Evolutionary conservation across 2,329 filamentous ascomycete species (phyloP), one percentile per base, ranked within the genome.

Genomic region (Diaporthe sp.): DNA sequence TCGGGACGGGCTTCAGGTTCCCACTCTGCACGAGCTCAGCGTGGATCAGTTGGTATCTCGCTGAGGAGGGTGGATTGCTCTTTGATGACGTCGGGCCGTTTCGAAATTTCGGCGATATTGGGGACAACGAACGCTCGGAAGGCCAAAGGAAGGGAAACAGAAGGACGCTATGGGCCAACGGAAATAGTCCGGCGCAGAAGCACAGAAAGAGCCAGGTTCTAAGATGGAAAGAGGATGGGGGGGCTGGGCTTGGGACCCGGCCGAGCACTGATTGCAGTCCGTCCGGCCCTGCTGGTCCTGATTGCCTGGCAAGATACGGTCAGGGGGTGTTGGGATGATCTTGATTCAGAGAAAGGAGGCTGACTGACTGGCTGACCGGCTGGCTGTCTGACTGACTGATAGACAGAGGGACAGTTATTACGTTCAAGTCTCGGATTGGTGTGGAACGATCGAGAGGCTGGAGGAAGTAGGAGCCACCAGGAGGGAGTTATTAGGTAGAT

Each of bases 11-110:
- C 30, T 70, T 52, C 28, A 45, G 50, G 52, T 70, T 70, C 54
- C 50, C 52, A 57, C 40, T 64, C 30, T 67, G 64, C 64, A 67
- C 64, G 61, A 52, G 40, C 35, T 50, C 42, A 15, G 60, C 47
- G 45, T 67, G 33, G 64, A 52, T 67, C 64, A 52, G n/a, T 25
- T 25, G 45, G 25, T 67, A 54, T 67, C 64, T 67, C 64, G 64
- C 64, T 67, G 64, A 52, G n/a, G 45, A 52, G 28, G 61, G 69
- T 35, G 30, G 57, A 45, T 64, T 64, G 42, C 42, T 38, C 42
- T 61, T 60, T 72, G 69, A 72, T 72, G 69, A 72, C 69, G 69
- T 72, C 57, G 69, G 55, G 45, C 69, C 69, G 69, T 72, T 72
- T 64, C 69, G 69, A 64, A 64, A 72, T 72, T 72, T 61, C 57